Evolutionary conservation across 2,329 filamentous ascomycete genomes (phyloP), one percentile per base, ranked within the genome.

Genomic region (Pestalotiopsis sp.): DNA sequence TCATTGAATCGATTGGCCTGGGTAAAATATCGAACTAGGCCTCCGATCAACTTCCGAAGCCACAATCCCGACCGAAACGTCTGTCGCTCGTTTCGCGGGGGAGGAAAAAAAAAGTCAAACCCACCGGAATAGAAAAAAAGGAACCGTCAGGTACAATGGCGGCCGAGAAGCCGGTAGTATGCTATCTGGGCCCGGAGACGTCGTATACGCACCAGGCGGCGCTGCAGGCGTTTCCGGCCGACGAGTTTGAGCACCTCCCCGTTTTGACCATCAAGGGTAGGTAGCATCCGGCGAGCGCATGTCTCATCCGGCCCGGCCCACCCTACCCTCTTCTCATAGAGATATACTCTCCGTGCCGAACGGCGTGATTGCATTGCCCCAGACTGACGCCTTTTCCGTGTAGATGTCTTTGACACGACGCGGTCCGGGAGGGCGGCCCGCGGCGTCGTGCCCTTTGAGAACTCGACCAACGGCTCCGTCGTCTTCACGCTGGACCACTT

Each of bases 361-460:
- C 7, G 31, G 57, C 20, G 9, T 2, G 1, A 2, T 27, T 31
- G 17, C 17, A 31, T 3, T n/a, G 11, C 6, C 9, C 6, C 4
- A 59, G 23, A 36, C 27, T 27, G 57, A 59, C 57, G 25, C 14
- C 25, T 7, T 36, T 38, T 39, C 11, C 11, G 11, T 36, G n/a
- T 72, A 91, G 94, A 96, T 77, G 90, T 97, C 74, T 97, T 98
- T 79, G 85, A 90, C 65, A 86, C 90, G 17, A 92, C 97, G 5
- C 94, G 97, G 76, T 84, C 85, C 49, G 86, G 88, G 69, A 78
- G 83, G 59, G 89, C 89, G 0, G 81, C 87, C 66, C 91, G 91
- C 68, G 96, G 95, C 73, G 92, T 98, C 39, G 92, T 98, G 1
- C 96, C 96, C 6, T 95, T 97, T 81, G 95, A 98, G 79, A 99